These are phyloP conservation scores for Cercophora sp. DNA, from an alignment of 495 filamentous ascomycete genomes.

Conservation along the genomic window DNA sequence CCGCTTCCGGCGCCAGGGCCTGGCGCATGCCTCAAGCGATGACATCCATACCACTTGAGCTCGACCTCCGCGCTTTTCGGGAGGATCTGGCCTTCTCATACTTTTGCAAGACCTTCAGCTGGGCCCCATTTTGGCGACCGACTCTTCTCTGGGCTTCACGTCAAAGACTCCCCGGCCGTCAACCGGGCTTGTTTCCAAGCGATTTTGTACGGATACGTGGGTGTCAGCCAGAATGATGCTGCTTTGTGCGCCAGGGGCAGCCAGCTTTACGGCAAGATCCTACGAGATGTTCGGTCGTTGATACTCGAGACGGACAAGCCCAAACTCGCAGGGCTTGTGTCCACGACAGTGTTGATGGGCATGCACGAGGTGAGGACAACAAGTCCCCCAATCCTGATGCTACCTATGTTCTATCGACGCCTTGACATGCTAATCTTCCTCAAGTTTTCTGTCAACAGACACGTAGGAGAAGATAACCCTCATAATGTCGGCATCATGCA, in stretches of 20 bases:
- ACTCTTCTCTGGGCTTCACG: not conserved
- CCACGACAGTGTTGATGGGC: not conserved
- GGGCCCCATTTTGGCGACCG: constrained; percentile 14
- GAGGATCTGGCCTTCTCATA: not conserved
- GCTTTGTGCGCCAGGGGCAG: not conserved
- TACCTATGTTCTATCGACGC: too few relatives aligned
- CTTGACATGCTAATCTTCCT: too few relatives aligned
- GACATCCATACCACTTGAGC: not conserved
- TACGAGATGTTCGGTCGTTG: not conserved
- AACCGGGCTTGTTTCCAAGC: constrained; percentile 1
- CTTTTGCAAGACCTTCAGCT: constrained; percentile 4
- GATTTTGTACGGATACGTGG: not conserved
- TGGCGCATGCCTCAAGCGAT: not conserved
- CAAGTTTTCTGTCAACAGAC: not conserved
- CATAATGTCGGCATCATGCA: not conserved
- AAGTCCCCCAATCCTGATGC: too few relatives aligned
- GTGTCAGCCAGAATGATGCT: not conserved
- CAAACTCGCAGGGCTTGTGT: not conserved
- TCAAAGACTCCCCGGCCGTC: not conserved
- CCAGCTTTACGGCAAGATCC: not conserved
- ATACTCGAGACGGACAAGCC: not conserved
- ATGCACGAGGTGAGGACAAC: constrained; percentile 5
- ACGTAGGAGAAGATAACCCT: not conserved
- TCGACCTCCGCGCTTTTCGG: not conserved
- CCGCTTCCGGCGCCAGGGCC: too few relatives aligned